Percentiles rank a stretch among this genome's conserved stretches.
Conservation (phyloP, 257 asterid genomes). For the Solanum peruvianum region DNA sequence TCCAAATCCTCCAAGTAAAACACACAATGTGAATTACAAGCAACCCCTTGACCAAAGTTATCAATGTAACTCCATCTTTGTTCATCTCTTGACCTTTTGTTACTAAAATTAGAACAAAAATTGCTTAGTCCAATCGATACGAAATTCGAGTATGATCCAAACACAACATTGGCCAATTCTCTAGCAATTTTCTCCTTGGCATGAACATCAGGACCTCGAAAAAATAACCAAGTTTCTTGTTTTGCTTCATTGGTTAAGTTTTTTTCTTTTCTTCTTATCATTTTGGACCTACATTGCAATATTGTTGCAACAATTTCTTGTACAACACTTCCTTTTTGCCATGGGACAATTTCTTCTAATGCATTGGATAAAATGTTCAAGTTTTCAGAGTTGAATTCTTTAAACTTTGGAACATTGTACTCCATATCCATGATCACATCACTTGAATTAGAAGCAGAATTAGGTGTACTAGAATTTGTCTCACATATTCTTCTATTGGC, state of each 20-base stretch:
- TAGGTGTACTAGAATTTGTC: neutral
- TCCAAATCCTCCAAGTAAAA: slow-evolving; percentile 60
- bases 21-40: slow-evolving; percentile 49
- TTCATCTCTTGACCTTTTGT: slow-evolving; percentile 51
- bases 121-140: slow-evolving; percentile 28
- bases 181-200: slow-evolving; percentile 52
- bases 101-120: slow-evolving; percentile 25
- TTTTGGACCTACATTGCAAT: slow-evolving; percentile 67
- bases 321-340: slow-evolving; percentile 34
- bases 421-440: neutral
- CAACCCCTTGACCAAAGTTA: slow-evolving; percentile 30
- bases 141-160: slow-evolving; percentile 50
- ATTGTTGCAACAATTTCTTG: slow-evolving; percentile 51
- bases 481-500: neutral
- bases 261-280: slow-evolving; percentile 30
- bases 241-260: neutral
- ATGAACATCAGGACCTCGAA: slow-evolving; percentile 43
- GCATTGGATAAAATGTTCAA: slow-evolving; percentile 49
- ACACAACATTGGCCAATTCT: slow-evolving; percentile 62
- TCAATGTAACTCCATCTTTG: slow-evolving; percentile 30
- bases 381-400: slow-evolving; percentile 35
- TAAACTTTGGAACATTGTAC: neutral
- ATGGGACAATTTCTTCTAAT: slow-evolving; percentile 51
- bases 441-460: neutral
- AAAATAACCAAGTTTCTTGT: slow-evolving; percentile 71